phyloP scores from a whole-genome alignment of 495 filamentous ascomycete genomes.

The Neurospora sp. region DNA sequence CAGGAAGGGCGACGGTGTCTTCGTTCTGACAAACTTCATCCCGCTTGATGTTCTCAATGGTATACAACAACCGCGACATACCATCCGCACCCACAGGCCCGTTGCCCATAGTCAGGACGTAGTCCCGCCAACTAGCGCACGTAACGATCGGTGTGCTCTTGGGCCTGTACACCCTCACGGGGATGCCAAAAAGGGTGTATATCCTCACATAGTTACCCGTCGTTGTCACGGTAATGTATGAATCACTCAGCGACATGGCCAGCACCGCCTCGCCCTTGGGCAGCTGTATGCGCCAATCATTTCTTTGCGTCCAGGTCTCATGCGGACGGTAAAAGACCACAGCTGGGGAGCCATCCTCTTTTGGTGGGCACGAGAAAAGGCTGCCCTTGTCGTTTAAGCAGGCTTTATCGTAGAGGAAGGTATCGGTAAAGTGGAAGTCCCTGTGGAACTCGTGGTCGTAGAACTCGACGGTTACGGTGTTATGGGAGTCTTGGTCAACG shows the following conservation, averaged over 20 bases:
- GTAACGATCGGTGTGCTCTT: slow-evolving; percentile 84
- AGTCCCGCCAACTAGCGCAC: slow-evolving; percentile 87
- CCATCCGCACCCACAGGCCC: slow-evolving; percentile 75
- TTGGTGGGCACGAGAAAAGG: slow-evolving; percentile 74
- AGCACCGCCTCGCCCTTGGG: slow-evolving; percentile 71
- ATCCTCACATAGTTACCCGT: slow-evolving; percentile 78
- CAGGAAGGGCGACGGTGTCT: slow-evolving; percentile 76
- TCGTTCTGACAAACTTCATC: slow-evolving; percentile 89
- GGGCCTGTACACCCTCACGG: slow-evolving; percentile 77
- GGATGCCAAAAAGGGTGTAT: slow-evolving; percentile 86
- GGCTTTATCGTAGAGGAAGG: slow-evolving; percentile 91
- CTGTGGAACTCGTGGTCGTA: slow-evolving; percentile 87
- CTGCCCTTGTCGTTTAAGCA: slow-evolving; percentile 75
- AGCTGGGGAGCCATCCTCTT: slow-evolving; percentile 50
- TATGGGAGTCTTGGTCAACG: slow-evolving; percentile 85
- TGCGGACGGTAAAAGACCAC: slow-evolving; percentile 95
- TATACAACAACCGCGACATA: slow-evolving; percentile 65
- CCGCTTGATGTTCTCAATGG: slow-evolving; percentile 83
- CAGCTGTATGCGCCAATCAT: slow-evolving; percentile 80
- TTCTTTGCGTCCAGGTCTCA: slow-evolving; percentile 86
- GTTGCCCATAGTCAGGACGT: slow-evolving; percentile 88
- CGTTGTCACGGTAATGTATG: slow-evolving; percentile 80
- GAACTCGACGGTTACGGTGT: slow-evolving; percentile 96
- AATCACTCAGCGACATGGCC: slow-evolving; percentile 86
- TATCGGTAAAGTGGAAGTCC: slow-evolving; percentile 96